Evolutionary conservation across 2,329 filamentous ascomycete genomes (phyloP).

Genomic region (Alternaria triticina): DNA sequence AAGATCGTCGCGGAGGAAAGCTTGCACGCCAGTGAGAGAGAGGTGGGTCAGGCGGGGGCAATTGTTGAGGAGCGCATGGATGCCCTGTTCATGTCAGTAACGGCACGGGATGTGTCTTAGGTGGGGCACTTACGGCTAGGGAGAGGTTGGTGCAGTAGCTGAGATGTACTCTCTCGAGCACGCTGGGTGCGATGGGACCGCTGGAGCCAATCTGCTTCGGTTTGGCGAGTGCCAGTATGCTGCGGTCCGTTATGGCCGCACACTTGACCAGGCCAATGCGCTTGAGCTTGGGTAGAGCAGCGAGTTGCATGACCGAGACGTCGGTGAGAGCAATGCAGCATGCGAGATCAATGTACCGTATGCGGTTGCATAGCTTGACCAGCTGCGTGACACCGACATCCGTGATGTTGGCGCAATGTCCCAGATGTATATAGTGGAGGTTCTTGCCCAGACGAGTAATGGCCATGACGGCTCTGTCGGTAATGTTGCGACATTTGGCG

Average conservation of each 20-base stretch:
- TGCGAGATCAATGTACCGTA: constrained; percentile 96
- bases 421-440: constrained; percentile 93
- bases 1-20: constrained; percentile 85
- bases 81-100: constrained; percentile 66
- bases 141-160: constrained; percentile 92
- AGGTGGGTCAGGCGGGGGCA: constrained; percentile 93
- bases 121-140: constrained; percentile 67
- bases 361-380: constrained; percentile 86
- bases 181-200: constrained; percentile 66
- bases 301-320: constrained; percentile 80
- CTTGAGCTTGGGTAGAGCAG: constrained; percentile 88
- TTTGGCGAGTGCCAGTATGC: constrained; percentile 82
- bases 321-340: constrained; percentile 92
- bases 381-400: constrained; percentile 85
- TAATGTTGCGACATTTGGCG: constrained; percentile 92
- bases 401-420: constrained; percentile 90
- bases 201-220: constrained; percentile 63
- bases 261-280: constrained; percentile 96
- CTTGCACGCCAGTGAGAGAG: constrained; percentile 90
- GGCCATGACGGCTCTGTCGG: constrained; percentile 83
- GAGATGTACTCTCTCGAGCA: constrained; percentile 89
- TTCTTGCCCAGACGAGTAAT: constrained; percentile 94
- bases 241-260: constrained; percentile 84
- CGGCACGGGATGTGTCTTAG: not conserved
- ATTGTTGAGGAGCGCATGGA: constrained; percentile 84